phyloP scores from a whole-genome alignment of 257 asterid genomes.

The Perilla frutescens region DNA sequence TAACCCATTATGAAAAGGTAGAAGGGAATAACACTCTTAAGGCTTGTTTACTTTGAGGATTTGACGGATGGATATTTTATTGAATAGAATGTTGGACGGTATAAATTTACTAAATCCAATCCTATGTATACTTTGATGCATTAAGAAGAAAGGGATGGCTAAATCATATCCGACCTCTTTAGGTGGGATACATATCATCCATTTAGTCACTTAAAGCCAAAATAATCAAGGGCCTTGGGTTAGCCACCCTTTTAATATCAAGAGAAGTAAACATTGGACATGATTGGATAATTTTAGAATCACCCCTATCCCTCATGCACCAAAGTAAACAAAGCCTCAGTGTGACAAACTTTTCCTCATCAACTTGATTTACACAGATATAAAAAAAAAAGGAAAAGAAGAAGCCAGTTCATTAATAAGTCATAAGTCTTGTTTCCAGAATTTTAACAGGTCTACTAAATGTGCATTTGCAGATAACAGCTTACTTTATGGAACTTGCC shows the following conservation, averaged over 20 bases:
- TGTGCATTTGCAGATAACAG: slow-evolving; percentile 70
- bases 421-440: slow-evolving; percentile 17
- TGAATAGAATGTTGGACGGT: not conserved
- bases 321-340: slow-evolving; percentile 17
- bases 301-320: not conserved
- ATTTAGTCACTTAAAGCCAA: not conserved
- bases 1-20: slow-evolving; percentile 12
- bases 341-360: slow-evolving; percentile 13
- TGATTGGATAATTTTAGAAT: not conserved
- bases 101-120: not conserved
- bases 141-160: not conserved
- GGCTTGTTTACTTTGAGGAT: slow-evolving; percentile 3
- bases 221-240: not conserved
- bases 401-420: slow-evolving; percentile 11
- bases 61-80: not conserved
- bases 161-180: not conserved
- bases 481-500: slow-evolving; percentile 97
- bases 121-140: not conserved
- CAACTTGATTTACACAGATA: slow-evolving; percentile 1
- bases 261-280: not conserved
- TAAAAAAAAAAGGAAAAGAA: not conserved
- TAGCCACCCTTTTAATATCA: not conserved
- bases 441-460: slow-evolving; percentile 29
- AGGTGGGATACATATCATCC: not conserved
- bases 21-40: not conserved